phyloP scores from a whole-genome alignment of 495 filamentous ascomycete genomes.

The Neurospora tetrasperma region DNA sequence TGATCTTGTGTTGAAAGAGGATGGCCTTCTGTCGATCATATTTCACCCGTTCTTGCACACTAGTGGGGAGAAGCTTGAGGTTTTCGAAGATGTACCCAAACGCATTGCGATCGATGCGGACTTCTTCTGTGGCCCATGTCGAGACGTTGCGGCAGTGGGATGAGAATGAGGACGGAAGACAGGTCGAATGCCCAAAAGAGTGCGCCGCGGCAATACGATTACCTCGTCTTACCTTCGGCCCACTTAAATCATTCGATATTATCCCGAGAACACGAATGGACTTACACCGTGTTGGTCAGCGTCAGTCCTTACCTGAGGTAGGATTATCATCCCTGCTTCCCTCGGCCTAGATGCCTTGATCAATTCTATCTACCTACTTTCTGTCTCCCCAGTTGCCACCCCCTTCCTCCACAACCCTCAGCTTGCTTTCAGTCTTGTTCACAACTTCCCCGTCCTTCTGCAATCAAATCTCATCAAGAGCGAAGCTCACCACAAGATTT shows the following conservation, averaged over 20 bases:
- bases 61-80: slow-evolving; percentile 18
- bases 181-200: neutral
- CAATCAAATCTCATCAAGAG: neutral
- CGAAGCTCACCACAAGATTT: neutral
- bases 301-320: neutral
- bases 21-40: slow-evolving; percentile 21
- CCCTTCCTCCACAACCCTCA: neutral
- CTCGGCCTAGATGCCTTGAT: neutral
- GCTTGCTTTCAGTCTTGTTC: neutral
- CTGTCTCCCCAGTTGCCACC: neutral
- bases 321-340: neutral
- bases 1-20: slow-evolving; percentile 8
- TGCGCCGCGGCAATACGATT: neutral
- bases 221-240: neutral
- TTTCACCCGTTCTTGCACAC: slow-evolving; percentile 25
- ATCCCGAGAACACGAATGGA: neutral
- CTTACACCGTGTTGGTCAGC: neutral
- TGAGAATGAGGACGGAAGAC: neutral
- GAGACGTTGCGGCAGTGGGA: slow-evolving; percentile 14
- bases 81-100: slow-evolving; percentile 16
- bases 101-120: slow-evolving; percentile 11
- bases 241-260: slow-evolving; percentile 1
- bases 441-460: neutral
- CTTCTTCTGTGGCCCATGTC: slow-evolving; percentile 21
- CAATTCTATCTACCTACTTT: neutral